These are phyloP conservation scores for Mycogone perniciosa DNA, from an alignment of 2,329 filamentous ascomycete species.

Conservation along the genomic window DNA sequence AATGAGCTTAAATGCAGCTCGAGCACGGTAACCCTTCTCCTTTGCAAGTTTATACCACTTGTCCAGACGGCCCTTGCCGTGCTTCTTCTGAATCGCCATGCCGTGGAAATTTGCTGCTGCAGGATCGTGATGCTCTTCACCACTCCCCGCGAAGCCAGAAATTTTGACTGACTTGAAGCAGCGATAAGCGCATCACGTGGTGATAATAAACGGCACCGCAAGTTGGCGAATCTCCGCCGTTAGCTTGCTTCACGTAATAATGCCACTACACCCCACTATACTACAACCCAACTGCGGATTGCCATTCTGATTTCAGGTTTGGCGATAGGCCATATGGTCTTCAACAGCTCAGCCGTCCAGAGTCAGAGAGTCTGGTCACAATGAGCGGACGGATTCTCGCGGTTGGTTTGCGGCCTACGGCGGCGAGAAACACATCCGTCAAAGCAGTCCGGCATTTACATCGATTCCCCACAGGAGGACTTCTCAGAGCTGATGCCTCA, in stretches of 20 bases:
- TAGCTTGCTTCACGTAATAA: not conserved
- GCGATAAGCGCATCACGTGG: conserved; percentile 30
- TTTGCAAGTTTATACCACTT: conserved; percentile 99
- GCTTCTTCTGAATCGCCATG: conserved; percentile 98
- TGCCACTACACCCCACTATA: not conserved
- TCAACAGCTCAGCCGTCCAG: conserved; percentile 9
- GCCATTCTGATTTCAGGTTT: not conserved
- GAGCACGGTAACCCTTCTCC: conserved; percentile 92
- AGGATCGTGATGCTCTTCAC: not conserved
- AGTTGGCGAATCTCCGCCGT: not conserved
- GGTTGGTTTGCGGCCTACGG: conserved; percentile 61
- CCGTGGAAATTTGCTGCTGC: conserved; percentile 8
- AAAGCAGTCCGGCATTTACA: conserved; percentile 58
- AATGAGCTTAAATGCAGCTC: conserved; percentile 96
- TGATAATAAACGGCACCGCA: conserved; percentile 20
- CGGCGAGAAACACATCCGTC: conserved; percentile 44
- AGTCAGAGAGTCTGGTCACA: conserved; percentile 13
- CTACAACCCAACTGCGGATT: not conserved
- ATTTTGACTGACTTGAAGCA: conserved; percentile 24
- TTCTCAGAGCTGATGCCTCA: conserved; percentile 59
- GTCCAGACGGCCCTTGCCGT: conserved; percentile 95
- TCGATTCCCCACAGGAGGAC: conserved; percentile 60
- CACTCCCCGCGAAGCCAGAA: conserved; percentile 24
- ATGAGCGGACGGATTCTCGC: conserved; percentile 48
- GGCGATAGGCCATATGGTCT: conserved; percentile 9